These are phyloP conservation scores for Ceratocystis alfenasii DNA, from an alignment of 2,329 filamentous ascomycete species.

Conservation along the genomic window DNA sequence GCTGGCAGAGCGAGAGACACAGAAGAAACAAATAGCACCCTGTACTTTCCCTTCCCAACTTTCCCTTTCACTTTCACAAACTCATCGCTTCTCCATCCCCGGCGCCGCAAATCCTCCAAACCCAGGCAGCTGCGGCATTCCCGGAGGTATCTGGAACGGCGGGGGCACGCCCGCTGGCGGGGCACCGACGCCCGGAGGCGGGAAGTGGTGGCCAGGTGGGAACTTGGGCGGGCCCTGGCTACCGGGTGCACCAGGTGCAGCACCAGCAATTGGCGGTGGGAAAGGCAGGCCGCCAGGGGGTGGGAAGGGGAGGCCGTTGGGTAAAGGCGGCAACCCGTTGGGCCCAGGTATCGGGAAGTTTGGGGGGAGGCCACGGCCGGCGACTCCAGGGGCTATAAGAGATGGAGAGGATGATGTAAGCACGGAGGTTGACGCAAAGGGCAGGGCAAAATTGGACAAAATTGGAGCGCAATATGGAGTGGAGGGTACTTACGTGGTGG, in stretches of 20 bases:
- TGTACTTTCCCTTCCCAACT: background rate
- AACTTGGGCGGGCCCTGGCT: conserved; percentile 27
- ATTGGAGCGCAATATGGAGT: conserved; percentile 10
- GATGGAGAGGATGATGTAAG: background rate
- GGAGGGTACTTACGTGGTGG: conserved; percentile 39
- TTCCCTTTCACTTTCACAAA: background rate
- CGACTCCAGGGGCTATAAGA: conserved; percentile 39
- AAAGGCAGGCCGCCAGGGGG: conserved; percentile 30
- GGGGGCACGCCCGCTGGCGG: conserved; percentile 26
- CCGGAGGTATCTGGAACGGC: conserved; percentile 25
- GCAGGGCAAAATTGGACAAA: conserved; percentile 11
- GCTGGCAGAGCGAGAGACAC: conserved; percentile 3
- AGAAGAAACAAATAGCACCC: conserved; percentile 8
- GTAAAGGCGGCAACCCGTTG: conserved; percentile 32
- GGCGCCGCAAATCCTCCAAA: conserved; percentile 28
- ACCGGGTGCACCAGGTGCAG: conserved; percentile 31
- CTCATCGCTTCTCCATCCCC: conserved; percentile 29
- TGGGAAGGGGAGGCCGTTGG: conserved; percentile 36
- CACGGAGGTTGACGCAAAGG: background rate
- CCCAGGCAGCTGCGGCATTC: conserved; percentile 22
- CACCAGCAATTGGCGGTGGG: conserved; percentile 28
- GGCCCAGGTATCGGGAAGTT: conserved; percentile 35
- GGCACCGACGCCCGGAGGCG: conserved; percentile 27
- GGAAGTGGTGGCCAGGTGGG: conserved; percentile 24
- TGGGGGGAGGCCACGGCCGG: conserved; percentile 37